Percentiles rank a stretch among this genome's conserved stretches.
These are phyloP conservation scores for Daldinia grandis DNA, from an alignment of 495 filamentous ascomycete genomes.

Conservation along the genomic window DNA sequence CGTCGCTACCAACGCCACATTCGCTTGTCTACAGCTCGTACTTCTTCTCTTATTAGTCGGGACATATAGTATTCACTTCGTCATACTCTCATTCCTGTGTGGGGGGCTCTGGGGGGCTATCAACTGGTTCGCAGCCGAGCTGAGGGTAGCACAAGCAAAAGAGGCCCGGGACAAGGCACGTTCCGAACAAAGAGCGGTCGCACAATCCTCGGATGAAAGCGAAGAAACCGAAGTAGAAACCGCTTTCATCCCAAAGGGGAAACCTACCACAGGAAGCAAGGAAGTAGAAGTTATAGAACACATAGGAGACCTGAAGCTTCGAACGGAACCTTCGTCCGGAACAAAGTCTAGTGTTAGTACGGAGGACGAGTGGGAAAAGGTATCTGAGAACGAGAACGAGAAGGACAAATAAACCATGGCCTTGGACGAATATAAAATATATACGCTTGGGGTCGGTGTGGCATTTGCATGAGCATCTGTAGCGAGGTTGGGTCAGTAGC, in stretches of 20 bases:
- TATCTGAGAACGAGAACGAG: slow-evolving; percentile 65
- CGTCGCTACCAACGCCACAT: slow-evolving; percentile 88
- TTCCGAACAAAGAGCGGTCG: slow-evolving; percentile 45
- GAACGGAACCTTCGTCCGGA: slow-evolving; percentile 44
- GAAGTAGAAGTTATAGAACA: slow-evolving; percentile 52
- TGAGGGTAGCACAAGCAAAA: slow-evolving; percentile 68
- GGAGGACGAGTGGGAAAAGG: slow-evolving; percentile 68
- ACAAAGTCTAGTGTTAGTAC: slow-evolving; percentile 60
- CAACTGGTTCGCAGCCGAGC: slow-evolving; percentile 94
- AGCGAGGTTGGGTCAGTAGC: slow-evolving; percentile 29
- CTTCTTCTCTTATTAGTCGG: slow-evolving; percentile 78
- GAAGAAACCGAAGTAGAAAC: slow-evolving; percentile 65
- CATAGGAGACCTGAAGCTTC: slow-evolving; percentile 53
- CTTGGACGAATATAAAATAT: background rate
- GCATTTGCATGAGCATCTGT: slow-evolving; percentile 38
- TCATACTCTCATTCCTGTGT: slow-evolving; percentile 77
- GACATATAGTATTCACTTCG: slow-evolving; percentile 89
- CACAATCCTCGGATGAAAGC: slow-evolving; percentile 49
- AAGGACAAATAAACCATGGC: slow-evolving; percentile 53
- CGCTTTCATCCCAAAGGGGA: slow-evolving; percentile 38
- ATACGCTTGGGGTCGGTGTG: slow-evolving; percentile 10
- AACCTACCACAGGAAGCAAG: slow-evolving; percentile 41
- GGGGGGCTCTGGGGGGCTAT: slow-evolving; percentile 89
- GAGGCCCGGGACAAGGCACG: slow-evolving; percentile 69
- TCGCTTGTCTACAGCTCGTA: slow-evolving; percentile 82